Evolutionary conservation across 2,329 filamentous ascomycete species (phyloP).

Genomic region (Aspergillus luchuensis): DNA sequence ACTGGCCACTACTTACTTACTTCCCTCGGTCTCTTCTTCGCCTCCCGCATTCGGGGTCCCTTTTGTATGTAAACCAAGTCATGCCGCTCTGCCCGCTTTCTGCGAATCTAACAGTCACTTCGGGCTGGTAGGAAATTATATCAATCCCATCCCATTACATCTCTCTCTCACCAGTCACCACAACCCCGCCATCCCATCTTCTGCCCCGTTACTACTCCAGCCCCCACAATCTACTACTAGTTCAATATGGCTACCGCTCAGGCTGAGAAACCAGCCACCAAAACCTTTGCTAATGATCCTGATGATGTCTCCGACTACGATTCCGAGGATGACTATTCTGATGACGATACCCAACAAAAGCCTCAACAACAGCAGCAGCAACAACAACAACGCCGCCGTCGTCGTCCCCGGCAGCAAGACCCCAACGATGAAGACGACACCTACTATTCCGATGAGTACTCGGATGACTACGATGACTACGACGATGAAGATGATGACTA

Average conservation of each 20-base stretch:
- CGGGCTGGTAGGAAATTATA: not conserved
- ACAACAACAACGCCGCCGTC: slow-evolving; percentile 23
- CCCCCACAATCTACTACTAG: slow-evolving; percentile 11
- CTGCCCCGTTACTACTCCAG: not conserved
- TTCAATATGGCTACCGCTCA: slow-evolving; percentile 28
- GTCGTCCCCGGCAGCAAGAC: slow-evolving; percentile 19
- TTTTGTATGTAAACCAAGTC: slow-evolving; percentile 1
- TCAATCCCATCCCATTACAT: not conserved
- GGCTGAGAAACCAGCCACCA: slow-evolving; percentile 32
- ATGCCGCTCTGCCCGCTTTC: not conserved
- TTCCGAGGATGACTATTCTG: slow-evolving; percentile 33
- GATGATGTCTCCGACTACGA: slow-evolving; percentile 30
- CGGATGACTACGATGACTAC: slow-evolving; percentile 36
- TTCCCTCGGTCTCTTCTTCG: not conserved
- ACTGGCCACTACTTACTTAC: too few relatives aligned
- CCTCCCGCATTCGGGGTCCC: not conserved
- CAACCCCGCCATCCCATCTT: not conserved
- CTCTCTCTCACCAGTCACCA: not conserved
- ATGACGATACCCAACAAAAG: slow-evolving; percentile 25
- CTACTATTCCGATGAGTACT: slow-evolving; percentile 27
- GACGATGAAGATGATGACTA: slow-evolving; percentile 36
- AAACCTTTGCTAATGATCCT: slow-evolving; percentile 31
- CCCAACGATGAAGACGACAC: slow-evolving; percentile 34
- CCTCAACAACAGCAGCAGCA: slow-evolving; percentile 20
- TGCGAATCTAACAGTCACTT: too few relatives aligned